Evolutionary conservation across 23 red algal species (phyloP), one percentile per base, ranked within the genome.

Genomic region (Agarophyton chilense): DNA sequence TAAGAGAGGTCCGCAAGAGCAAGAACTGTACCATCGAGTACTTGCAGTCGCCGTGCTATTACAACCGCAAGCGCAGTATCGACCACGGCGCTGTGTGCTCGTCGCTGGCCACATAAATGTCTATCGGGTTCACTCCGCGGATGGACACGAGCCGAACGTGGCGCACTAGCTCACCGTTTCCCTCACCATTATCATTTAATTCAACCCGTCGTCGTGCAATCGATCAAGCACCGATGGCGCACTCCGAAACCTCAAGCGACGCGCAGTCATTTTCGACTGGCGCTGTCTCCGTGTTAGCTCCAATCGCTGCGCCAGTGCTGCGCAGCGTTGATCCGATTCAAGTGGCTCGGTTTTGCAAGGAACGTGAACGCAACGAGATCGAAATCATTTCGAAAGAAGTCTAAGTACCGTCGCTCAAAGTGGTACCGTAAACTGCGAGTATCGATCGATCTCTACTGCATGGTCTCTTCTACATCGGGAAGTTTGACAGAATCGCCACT

Each of bases 91-190:
- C n/a, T n/a, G n/a, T 56, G 52, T n/a, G n/a, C 16, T 26, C 29
- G 0, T 83, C 35, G 53, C 78, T 83, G 50, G 58, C 81, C 81
- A 85, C 81, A 85, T 58, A 85, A 85, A 85, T 85, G 73, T 85
- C 81, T 85, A 41, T 39, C 39, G 19, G 24, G 6, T 47, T 85
- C 31, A n/a, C 13, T 25, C 54, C 81, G 81, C 81, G 55, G 81
- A 85, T 85, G 55, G 70, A 85, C 58, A 85, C 81, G 29, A 17
- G 81, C 57, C 78, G 55, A 65, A 83, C 53, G 38, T 28, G 33
- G 24, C 1, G 0, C 16, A 28, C 55, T 41, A 40, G 0, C 54
- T 63, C 54, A 19, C 78, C 78, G 26, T 72, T n/a, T n/a, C n/a
- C n/a, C n/a, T n/a, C n/a, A n/a, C n/a, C n/a, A n/a, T n/a, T n/a